Conservation (phyloP, 805 yeast genomes). For the Candida khao-thaluensis region DNA sequence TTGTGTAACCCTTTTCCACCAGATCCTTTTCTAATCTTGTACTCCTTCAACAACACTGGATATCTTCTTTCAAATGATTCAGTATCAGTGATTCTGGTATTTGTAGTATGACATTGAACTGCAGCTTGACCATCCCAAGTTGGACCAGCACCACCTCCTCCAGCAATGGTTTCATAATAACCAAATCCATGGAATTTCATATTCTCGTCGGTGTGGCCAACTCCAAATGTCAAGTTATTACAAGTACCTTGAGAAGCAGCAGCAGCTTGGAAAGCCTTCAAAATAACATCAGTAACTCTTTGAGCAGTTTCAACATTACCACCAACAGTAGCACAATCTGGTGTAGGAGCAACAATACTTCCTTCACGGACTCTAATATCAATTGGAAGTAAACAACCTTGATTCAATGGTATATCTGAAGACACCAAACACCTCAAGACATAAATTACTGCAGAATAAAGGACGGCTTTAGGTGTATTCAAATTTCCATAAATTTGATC, state of each 20-base stretch:
- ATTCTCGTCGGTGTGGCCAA: conserved; percentile 1
- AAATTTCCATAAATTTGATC: conserved; percentile 12
- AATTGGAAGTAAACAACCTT: conserved; percentile 23
- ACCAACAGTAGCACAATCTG: conserved; percentile 21
- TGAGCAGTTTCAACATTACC: conserved; percentile 22
- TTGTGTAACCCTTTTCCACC: conserved; percentile 13
- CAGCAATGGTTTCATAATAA: conserved; percentile 6
- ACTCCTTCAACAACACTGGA: conserved; percentile 11
- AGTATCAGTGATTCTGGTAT: conserved; percentile 15
- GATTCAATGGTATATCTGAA: conserved; percentile 22
- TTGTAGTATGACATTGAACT: conserved; percentile 45
- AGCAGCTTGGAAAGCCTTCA: conserved; percentile 20
- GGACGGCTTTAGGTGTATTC: conserved; percentile 1
- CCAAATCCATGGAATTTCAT: conserved; percentile 13
- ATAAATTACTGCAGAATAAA: background rate
- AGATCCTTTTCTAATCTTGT: conserved; percentile 9
- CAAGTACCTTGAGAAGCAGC: conserved; percentile 21
- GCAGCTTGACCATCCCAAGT: conserved; percentile 21
- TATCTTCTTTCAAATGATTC: conserved; percentile 15
- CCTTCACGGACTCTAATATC: conserved; percentile 15
- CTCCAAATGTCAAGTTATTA: conserved; percentile 9
- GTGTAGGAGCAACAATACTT: conserved; percentile 19
- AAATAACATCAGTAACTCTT: conserved; percentile 19
- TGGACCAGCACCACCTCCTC: conserved; percentile 10
- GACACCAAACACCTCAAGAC: conserved; percentile 14